Conservation (phyloP, 306 rosid genomes). For the Dalbergia cochinchinensis region DNA sequence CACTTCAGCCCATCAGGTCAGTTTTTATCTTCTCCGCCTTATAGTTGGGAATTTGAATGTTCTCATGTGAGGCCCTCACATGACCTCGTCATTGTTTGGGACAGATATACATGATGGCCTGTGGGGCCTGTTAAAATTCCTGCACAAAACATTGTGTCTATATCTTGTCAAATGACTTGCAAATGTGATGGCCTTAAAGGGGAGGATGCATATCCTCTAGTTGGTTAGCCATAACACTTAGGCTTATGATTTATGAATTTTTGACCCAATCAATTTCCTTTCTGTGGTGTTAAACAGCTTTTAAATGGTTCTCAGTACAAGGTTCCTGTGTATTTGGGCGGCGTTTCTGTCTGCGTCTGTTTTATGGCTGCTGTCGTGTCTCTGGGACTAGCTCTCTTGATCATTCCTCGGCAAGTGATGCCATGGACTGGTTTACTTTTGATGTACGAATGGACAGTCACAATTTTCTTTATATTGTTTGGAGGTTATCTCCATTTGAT, state of each 20-base stretch:
- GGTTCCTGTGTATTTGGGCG: conserved; percentile 86
- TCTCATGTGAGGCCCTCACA: conserved; percentile 30
- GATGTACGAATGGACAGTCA: conserved; percentile 97
- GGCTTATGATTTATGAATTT: conserved; percentile 38
- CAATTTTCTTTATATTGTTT: conserved; percentile 75
- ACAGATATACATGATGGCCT: conserved; percentile 17
- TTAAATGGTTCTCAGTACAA: conserved; percentile 63
- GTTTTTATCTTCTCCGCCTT: conserved; percentile 39
- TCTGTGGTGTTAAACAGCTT: conserved; percentile 50
- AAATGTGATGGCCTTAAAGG: conserved; percentile 38
- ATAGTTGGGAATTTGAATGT: conserved; percentile 21
- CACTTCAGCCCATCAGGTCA: conserved; percentile 71
- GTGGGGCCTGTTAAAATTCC: conserved; percentile 25
- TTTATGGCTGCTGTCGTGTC: conserved; percentile 70
- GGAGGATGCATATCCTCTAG: conserved; percentile 28
- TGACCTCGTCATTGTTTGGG: conserved; percentile 39
- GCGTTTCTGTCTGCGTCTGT: conserved; percentile 72
- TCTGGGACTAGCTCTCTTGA: conserved; percentile 67
- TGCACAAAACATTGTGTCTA: background rate
- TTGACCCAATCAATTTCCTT: conserved; percentile 38
- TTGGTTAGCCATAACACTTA: conserved; percentile 22
- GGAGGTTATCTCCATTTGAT: conserved; percentile 84
- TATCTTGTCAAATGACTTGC: conserved; percentile 30
- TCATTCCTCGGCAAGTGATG: conserved; percentile 91
- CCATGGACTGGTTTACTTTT: conserved; percentile 99